Evolutionary conservation across 768 basidiomycete species (phyloP).

Genomic region (Epithele typhae): DNA sequence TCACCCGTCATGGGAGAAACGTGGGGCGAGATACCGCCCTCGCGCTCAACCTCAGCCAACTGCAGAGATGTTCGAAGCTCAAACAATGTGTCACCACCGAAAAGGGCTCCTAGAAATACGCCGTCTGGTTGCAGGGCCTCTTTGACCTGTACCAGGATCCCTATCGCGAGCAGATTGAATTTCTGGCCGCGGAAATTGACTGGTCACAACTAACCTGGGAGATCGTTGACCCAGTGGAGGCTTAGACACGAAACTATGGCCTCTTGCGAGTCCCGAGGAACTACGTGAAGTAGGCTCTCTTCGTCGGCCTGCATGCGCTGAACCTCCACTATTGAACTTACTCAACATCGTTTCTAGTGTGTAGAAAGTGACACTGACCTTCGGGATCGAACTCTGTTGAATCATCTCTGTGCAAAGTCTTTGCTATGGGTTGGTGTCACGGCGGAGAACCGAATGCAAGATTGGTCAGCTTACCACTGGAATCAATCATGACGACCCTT

Average conservation of each 20-base stretch:
- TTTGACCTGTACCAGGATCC: slow-evolving; percentile 80
- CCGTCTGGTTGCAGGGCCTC: slow-evolving; percentile 87
- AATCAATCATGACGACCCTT: slow-evolving; percentile 82
- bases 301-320: slow-evolving; percentile 81
- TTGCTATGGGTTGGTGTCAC: no score
- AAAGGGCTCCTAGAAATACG: slow-evolving; percentile 89
- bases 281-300: slow-evolving; percentile 63
- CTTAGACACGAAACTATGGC: slow-evolving; percentile 88
- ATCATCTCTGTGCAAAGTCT: slow-evolving; percentile 68
- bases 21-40: slow-evolving; percentile 95
- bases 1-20: slow-evolving; percentile 96
- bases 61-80: slow-evolving; percentile 94
- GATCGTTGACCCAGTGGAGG: slow-evolving; percentile 96
- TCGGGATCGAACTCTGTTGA: slow-evolving; percentile 80
- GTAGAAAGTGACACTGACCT: no score
- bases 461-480: slow-evolving; percentile 73
- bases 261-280: slow-evolving; percentile 78
- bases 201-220: slow-evolving; percentile 61
- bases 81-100: slow-evolving; percentile 95
- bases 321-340: slow-evolving; percentile 71
- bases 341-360: no score
- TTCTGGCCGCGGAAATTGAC: no score
- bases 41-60: slow-evolving; percentile 87
- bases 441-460: not conserved
- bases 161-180: slow-evolving; percentile 32